Conservation (phyloP, 73 alveolate genomes). For the Paramecium tetraurelia region DNA sequence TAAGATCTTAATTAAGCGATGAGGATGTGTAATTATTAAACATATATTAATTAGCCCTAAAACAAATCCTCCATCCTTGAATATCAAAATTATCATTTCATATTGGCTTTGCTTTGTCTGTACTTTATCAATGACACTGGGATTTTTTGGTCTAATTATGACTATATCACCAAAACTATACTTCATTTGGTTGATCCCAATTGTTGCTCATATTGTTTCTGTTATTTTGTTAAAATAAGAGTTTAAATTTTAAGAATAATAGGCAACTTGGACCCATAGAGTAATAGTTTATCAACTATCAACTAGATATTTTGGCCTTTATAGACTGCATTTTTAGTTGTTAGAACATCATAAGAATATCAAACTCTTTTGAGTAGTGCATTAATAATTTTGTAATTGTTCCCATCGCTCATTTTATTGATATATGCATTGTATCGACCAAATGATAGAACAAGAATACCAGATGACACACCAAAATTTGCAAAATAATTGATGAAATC, state of each 20-base stretch:
- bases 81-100: not conserved
- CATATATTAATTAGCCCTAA: not conserved
- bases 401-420: slow-evolving; percentile 1
- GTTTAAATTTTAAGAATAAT: not conserved
- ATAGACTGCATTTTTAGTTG: not conserved
- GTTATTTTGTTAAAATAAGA: not conserved
- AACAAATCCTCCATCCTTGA: not conserved
- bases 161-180: not conserved
- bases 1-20: not conserved
- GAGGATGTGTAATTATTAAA: not conserved
- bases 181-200: not conserved
- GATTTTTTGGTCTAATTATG: slow-evolving; percentile 23
- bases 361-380: not conserved
- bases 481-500: not conserved
- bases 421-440: not conserved
- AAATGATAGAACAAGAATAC: not conserved
- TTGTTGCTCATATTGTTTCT: slow-evolving; percentile 3
- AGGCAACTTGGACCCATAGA: slow-evolving; percentile 29
- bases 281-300: not conserved
- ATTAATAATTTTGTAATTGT: not conserved
- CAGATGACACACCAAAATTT: slow-evolving; percentile 17
- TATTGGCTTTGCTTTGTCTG: not conserved
- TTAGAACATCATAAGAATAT: not conserved
- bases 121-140: not conserved
- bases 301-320: slow-evolving; percentile 42